These are phyloP conservation scores for Saccharomycopsis malanga DNA, from an alignment of 805 yeast species.

Conservation along the genomic window DNA sequence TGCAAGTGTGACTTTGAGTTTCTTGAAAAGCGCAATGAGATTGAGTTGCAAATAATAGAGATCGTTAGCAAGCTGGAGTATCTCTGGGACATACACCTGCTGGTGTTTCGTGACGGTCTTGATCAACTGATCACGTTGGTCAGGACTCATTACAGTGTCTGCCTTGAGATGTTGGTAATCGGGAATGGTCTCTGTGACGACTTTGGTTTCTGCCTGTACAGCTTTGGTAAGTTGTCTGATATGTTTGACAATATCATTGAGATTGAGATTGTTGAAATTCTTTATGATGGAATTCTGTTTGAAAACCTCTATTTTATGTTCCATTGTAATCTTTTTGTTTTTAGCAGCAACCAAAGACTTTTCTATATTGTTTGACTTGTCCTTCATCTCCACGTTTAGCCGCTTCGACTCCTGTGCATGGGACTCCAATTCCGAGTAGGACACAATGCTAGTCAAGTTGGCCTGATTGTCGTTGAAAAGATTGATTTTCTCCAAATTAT, in stretches of 20 bases:
- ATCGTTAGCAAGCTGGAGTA: conserved; percentile 30
- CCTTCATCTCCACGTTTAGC: conserved; percentile 22
- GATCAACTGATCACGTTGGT: conserved; percentile 14
- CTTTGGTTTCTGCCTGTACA: conserved; percentile 25
- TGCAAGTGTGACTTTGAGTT: conserved; percentile 22
- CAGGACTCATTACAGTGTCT: conserved; percentile 18
- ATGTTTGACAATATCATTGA: conserved; percentile 22
- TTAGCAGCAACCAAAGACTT: conserved; percentile 29
- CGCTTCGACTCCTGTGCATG: conserved; percentile 30
- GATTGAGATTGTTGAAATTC: conserved; percentile 25
- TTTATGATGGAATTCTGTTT: conserved; percentile 32
- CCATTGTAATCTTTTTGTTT: conserved; percentile 36
- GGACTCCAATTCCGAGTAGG: conserved; percentile 26
- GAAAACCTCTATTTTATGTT: conserved; percentile 35
- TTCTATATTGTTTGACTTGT: conserved; percentile 27
- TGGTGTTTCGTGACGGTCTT: conserved; percentile 26
- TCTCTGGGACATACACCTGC: conserved; percentile 27
- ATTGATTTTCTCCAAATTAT: conserved; percentile 25
- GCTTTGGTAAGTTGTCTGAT: conserved; percentile 22
- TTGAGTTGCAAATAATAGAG: conserved; percentile 32
- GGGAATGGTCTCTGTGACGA: conserved; percentile 17
- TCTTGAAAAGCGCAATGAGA: conserved; percentile 31
- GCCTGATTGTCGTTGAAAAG: conserved; percentile 24
- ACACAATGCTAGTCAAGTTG: conserved; percentile 31
- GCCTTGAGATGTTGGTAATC: conserved; percentile 19